A percentile compares a stretch with the other conserved stretches of the same genome.
These are phyloP conservation scores for Pseudogymnoascus sp. DNA, from an alignment of 2,329 filamentous ascomycete genomes.

Conservation along the genomic window DNA sequence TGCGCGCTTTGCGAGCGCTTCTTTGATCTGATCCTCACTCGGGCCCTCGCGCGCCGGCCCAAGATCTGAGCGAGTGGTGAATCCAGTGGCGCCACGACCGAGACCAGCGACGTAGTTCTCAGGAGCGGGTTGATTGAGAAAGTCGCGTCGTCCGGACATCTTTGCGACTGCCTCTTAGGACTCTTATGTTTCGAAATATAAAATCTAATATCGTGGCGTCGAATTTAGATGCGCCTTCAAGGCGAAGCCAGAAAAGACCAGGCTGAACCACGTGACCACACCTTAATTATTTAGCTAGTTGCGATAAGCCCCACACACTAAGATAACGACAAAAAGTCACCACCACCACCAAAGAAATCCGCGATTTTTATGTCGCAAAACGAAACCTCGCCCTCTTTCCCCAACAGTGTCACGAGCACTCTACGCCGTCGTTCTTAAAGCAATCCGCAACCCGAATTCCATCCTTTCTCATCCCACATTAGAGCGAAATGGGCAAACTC, in stretches of 20 bases:
- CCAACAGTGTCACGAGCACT: neutral
- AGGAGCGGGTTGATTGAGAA: conserved; percentile 75
- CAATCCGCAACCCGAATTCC: neutral
- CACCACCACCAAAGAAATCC: conserved; percentile 4
- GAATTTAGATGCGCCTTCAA: neutral
- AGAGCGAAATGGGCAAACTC: conserved; percentile 25
- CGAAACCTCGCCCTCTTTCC: neutral
- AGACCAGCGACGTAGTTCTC: conserved; percentile 93
- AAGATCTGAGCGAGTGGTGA: conserved; percentile 93
- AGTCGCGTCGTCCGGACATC: conserved; percentile 58
- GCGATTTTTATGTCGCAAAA: conserved; percentile 2
- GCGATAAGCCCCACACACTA: conserved; percentile 9
- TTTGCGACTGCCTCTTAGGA: conserved; percentile 8
- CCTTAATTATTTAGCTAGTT: neutral
- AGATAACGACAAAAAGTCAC: conserved; percentile 9
- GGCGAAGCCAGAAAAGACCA: neutral
- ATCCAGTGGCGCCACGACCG: conserved; percentile 93
- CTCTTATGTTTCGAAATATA: neutral
- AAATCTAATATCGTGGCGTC: neutral
- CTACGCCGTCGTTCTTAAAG: neutral
- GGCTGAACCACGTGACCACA: neutral
- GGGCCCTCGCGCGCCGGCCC: conserved; percentile 92
- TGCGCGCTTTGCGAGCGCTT: conserved; percentile 88
- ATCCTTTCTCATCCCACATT: neutral
- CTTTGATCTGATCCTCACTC: conserved; percentile 96